Evolutionary conservation across 2,329 filamentous ascomycete genomes (phyloP).

Genomic region (Beauveria australis): DNA sequence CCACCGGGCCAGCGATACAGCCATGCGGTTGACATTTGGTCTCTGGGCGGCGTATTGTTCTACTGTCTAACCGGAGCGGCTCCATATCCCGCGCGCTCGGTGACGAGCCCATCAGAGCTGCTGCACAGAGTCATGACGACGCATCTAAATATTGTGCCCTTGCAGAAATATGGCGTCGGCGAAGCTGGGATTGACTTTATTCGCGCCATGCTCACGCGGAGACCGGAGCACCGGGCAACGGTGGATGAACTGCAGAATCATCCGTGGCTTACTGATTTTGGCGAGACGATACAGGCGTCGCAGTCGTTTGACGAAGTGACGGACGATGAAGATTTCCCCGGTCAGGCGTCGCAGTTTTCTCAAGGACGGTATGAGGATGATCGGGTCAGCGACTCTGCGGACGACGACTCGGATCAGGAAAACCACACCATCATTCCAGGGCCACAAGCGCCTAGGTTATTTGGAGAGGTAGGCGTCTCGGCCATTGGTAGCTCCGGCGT

Average conservation of each 20-base stretch:
- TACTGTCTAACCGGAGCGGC: slow-evolving; percentile 72
- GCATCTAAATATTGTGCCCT: slow-evolving; percentile 55
- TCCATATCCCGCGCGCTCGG: slow-evolving; percentile 71
- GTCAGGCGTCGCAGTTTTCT: slow-evolving; percentile 51
- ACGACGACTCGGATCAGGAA: slow-evolving; percentile 72
- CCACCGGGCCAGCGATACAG: slow-evolving; percentile 61
- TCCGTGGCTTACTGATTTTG: slow-evolving; percentile 55
- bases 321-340: slow-evolving; percentile 51
- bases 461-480: slow-evolving; percentile 48
- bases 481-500: slow-evolving; percentile 46
- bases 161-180: slow-evolving; percentile 54
- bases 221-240: slow-evolving; percentile 68
- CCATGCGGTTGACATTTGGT: slow-evolving; percentile 94
- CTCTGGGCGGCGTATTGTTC: slow-evolving; percentile 85
- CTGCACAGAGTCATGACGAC: slow-evolving; percentile 80
- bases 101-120: slow-evolving; percentile 70
- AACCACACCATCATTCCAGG: slow-evolving; percentile 59
- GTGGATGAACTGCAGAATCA: slow-evolving; percentile 62
- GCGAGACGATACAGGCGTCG: slow-evolving; percentile 24
- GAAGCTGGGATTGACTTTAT: slow-evolving; percentile 65
- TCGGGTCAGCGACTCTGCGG: slow-evolving; percentile 33
- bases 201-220: slow-evolving; percentile 68
- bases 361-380: slow-evolving; percentile 26
- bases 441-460: slow-evolving; percentile 34
- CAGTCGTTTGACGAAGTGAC: slow-evolving; percentile 53